These are phyloP conservation scores for Clathrus columnatus DNA, from an alignment of 768 basidiomycete genomes.

Conservation along the genomic window DNA sequence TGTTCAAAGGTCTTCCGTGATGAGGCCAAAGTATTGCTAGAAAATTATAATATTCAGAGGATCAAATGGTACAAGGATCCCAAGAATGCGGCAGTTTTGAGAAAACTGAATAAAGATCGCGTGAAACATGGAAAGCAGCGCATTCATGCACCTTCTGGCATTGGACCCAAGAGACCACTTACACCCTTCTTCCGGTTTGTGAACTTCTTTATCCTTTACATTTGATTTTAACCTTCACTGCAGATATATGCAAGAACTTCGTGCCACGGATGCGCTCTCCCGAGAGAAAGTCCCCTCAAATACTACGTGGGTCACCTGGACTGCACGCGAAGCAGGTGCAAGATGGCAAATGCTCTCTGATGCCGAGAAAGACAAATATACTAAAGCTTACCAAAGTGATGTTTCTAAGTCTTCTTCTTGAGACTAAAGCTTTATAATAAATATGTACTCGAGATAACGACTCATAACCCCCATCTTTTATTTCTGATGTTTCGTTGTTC, in stretches of 20 bases:
- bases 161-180: neutral
- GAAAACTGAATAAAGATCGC: conserved; percentile 8
- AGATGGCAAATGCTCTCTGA: conserved; percentile 5
- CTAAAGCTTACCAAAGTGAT: neutral
- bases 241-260: neutral
- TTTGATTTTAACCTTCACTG: neutral
- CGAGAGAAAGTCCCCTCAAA: neutral
- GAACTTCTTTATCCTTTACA: neutral
- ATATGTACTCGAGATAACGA: neutral
- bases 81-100: conserved; percentile 1
- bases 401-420: neutral
- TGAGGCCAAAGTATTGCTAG: neutral
- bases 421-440: neutral
- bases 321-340: conserved; percentile 1
- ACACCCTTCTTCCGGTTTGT: neutral
- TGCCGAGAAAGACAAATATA: conserved; percentile 6
- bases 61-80: conserved; percentile 8
- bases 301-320: neutral
- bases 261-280: neutral
- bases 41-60: neutral
- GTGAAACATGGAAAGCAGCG: conserved; percentile 7
- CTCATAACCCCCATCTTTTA: neutral
- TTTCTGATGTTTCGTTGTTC: neutral
- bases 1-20: neutral
- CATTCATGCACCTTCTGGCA: neutral